Conservation (phyloP, 352 stramenopile genomes). For the Phytopythium montanum region DNA sequence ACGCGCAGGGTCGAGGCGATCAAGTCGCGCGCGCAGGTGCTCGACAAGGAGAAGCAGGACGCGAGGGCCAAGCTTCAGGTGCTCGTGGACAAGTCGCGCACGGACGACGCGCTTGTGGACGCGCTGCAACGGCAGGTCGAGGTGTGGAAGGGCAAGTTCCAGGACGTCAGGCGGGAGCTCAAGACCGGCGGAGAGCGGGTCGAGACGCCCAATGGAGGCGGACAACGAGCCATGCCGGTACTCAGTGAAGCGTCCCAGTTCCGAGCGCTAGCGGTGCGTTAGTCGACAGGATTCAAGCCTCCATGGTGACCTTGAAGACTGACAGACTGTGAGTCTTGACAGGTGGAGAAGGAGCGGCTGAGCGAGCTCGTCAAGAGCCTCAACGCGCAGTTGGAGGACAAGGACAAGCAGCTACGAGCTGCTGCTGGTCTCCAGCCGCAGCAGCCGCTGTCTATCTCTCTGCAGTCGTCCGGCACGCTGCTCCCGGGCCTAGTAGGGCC, state of each 20-base stretch:
- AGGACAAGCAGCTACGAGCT: constrained; percentile 38
- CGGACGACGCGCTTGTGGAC: constrained; percentile 77
- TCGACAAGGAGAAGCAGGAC: constrained; percentile 76
- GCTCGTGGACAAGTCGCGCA: constrained; percentile 75
- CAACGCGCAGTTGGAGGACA: constrained; percentile 58
- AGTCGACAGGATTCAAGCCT: neutral
- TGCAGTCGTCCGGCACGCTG: neutral
- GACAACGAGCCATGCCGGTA: constrained; percentile 41
- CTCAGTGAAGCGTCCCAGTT: constrained; percentile 49
- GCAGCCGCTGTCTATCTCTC: neutral
- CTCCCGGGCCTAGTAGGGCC: neutral
- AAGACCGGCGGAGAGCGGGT: constrained; percentile 29
- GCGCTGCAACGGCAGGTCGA: constrained; percentile 69
- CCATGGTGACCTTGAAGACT: neutral
- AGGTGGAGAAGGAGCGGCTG: constrained; percentile 72
- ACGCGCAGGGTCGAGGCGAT: constrained; percentile 60
- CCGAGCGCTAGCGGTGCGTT: constrained; percentile 41
- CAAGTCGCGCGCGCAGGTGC: constrained; percentile 57
- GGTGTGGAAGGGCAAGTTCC: constrained; percentile 48
- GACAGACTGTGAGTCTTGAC: neutral
- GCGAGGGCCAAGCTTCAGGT: constrained; percentile 61
- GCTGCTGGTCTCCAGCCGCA: constrained; percentile 8
- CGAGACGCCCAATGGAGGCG: constrained; percentile 34
- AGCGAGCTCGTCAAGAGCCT: constrained; percentile 44
- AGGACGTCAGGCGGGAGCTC: constrained; percentile 57